phyloP scores from a whole-genome alignment of 495 filamentous ascomycete species.

The Neurospora sp. region DNA sequence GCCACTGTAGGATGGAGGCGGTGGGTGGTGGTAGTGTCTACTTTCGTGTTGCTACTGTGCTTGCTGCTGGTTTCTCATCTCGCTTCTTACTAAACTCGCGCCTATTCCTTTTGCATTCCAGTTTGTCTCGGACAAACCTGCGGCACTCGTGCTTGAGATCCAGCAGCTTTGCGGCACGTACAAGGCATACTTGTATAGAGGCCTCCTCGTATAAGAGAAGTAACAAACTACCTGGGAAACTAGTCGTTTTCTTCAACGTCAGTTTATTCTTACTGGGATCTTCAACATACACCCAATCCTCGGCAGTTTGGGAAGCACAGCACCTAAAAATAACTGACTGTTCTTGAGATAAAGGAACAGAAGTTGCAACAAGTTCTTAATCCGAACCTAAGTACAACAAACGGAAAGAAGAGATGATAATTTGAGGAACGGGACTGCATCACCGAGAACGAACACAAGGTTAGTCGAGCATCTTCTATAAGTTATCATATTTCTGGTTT shows the following conservation, averaged over 20 bases:
- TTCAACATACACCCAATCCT: too few species aligned
- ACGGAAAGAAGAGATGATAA: not conserved
- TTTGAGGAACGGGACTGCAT: not conserved
- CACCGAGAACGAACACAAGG: not conserved
- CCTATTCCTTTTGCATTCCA: not conserved
- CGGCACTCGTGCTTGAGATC: not conserved
- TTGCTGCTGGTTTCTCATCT: not conserved
- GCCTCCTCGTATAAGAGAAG: not conserved
- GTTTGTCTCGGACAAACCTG: not conserved
- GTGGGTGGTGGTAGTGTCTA: not conserved
- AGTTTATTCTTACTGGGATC: too few species aligned
- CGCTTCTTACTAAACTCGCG: not conserved
- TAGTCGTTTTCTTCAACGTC: not conserved
- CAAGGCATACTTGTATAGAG: not conserved
- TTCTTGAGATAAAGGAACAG: not conserved
- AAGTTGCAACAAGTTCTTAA: not conserved
- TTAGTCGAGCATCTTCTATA: not conserved
- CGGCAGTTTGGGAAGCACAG: too few species aligned
- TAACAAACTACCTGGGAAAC: not conserved
- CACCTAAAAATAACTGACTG: too few species aligned
- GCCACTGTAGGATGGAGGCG: not conserved
- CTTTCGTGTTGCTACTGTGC: not conserved
- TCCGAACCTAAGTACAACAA: not conserved
- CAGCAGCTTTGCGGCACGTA: not conserved
- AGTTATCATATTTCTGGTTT: not conserved